A percentile compares a stretch with the other conserved stretches of the same genome.
These are phyloP conservation scores for Brasilioporus rufonigricans DNA, from an alignment of 768 basidiomycete genomes.

Conservation along the genomic window DNA sequence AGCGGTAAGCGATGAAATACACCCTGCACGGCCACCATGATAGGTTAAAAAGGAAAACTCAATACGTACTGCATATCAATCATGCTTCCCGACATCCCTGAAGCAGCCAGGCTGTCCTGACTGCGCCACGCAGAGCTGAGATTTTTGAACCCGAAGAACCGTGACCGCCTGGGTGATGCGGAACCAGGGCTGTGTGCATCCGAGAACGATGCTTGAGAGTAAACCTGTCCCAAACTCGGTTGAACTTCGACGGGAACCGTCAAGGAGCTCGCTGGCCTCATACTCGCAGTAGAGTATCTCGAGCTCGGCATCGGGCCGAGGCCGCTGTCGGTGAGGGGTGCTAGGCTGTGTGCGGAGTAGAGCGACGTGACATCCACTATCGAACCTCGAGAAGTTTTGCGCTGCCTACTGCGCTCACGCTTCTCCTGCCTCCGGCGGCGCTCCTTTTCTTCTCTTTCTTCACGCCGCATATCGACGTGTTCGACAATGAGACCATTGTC, in stretches of 20 bases:
- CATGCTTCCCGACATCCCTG: conserved; percentile 85
- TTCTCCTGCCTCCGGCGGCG: conserved; percentile 68
- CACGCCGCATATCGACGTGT: conserved; percentile 77
- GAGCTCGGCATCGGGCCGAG: conserved; percentile 55
- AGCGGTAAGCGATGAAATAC: conserved; percentile 8
- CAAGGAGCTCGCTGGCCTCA: conserved; percentile 60
- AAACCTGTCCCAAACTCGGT: conserved; percentile 57
- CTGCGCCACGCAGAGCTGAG: conserved; percentile 72
- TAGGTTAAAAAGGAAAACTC: neutral
- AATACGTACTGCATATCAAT: conserved; percentile 85
- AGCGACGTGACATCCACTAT: conserved; percentile 70
- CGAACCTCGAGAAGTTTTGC: conserved; percentile 74
- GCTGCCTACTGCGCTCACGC: conserved; percentile 51
- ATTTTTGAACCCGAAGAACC: conserved; percentile 78
- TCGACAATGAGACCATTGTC: conserved; percentile 91
- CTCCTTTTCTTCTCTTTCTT: conserved; percentile 73
- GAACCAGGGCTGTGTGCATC: conserved; percentile 76
- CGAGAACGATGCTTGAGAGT: conserved; percentile 79
- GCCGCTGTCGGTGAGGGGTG: conserved; percentile 56
- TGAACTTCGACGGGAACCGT: conserved; percentile 59
- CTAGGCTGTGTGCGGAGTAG: conserved; percentile 62
- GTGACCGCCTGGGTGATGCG: conserved; percentile 61
- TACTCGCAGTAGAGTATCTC: conserved; percentile 54
- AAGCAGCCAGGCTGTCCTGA: conserved; percentile 78
- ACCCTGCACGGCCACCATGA: neutral